Percentiles rank a stretch among this genome's conserved stretches.
Evolutionary conservation across 78 protist genomes (phyloP).

Genomic region (Emiliania huxleyi): DNA sequence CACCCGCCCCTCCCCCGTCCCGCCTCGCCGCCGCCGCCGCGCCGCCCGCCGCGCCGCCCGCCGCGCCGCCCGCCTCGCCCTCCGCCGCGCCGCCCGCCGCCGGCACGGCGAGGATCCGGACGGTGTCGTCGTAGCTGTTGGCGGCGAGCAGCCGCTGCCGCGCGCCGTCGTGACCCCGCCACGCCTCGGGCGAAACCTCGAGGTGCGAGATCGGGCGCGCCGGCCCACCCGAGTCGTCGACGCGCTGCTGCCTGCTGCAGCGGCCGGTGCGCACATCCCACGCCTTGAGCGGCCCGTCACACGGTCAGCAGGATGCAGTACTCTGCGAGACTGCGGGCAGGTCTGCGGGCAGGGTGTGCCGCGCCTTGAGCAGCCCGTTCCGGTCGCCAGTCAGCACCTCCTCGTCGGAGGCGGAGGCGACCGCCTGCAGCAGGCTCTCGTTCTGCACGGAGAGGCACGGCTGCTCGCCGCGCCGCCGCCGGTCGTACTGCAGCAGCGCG

Average conservation of each 20-base stretch:
- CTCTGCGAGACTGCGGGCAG: no score
- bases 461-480: constrained; percentile 31
- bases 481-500: constrained; percentile 53
- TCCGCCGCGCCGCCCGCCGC: not conserved
- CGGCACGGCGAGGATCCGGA: not conserved
- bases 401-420: constrained; percentile 45
- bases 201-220: not conserved
- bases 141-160: not conserved
- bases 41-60: not conserved
- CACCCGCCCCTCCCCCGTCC: no score
- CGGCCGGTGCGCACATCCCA: constrained; percentile 60
- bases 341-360: no score
- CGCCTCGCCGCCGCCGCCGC: not conserved
- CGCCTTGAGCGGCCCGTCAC: constrained; percentile 47
- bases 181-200: not conserved
- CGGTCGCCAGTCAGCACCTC: constrained; percentile 64
- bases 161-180: not conserved
- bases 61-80: not conserved
- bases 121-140: not conserved
- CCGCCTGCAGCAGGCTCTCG: constrained; percentile 51
- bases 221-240: not conserved
- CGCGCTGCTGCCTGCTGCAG: not conserved
- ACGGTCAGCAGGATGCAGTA: no score
- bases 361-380: constrained; percentile 46
- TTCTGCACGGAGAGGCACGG: constrained; percentile 42